Base-by-base conservation (phyloP, 2,329 filamentous ascomycete species). In the Coleophoma crateriformis region DNA sequence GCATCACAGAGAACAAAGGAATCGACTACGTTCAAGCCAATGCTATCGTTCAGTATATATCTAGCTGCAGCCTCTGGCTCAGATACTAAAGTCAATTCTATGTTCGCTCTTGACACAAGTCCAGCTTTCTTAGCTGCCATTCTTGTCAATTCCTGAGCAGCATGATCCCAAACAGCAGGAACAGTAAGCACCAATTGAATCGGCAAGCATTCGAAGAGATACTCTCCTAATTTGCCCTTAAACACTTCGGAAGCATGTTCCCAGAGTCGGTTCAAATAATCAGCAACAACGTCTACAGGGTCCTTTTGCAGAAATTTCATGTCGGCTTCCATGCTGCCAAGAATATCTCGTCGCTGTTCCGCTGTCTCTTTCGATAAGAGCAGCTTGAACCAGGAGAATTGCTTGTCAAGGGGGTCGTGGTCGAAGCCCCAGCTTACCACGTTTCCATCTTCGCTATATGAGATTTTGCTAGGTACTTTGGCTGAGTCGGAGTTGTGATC, bases 121-220 rank as follows among this genome's bases (percentile, higher is more conserved):
- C 50, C 50, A 32, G 71, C 72, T 43, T 72, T 75, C 45, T 73
- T 69, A 55, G 76, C 73, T 1, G 73, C 73, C 2, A 59, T 75
- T 1, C 66, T 75, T 19, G 72, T 76, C 19, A 74, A 70, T 52
- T 74, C 71, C 49, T 75, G 70, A 37, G 51, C 48, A 6, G 7
- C 14, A 38, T 53, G 33, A 40, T 50, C 45, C 51, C 51, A 53
- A 11, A 37, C 45, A 17, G 48, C 51, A 14, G 48, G 51, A 3
- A 50, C n/a, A 7, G 51, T 53, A 12, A 53, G 37, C 15, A 50
- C 45, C 32, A 52, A 22, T 11, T 15, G 20, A 19, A 50, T 37
- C 3, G 37, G n/a, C 37, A 51, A 45, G 22, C 50, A 37, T 11
- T 50, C 47, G 14, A 44, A 37, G 13, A 33, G 19, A 13, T 32